Evolutionary conservation across 163 green algal genomes (phyloP).

Genomic region (Chlorella variabilis): DNA sequence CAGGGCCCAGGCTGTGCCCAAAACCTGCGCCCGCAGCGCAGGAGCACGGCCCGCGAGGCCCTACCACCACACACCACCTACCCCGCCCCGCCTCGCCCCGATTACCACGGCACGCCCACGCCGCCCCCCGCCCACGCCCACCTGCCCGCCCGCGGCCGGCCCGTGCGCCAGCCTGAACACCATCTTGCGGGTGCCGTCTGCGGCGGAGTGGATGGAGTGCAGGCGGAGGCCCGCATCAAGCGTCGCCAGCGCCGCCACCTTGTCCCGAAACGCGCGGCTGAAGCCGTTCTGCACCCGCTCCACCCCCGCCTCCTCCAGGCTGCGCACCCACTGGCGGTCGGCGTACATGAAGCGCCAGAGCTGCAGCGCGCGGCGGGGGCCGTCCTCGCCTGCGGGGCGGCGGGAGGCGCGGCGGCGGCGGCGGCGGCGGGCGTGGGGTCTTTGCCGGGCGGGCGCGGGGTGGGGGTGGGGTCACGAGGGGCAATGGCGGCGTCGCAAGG

Average conservation of each 20-base stretch:
- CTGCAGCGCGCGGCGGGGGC: slow-evolving; percentile 67
- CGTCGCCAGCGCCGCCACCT: slow-evolving; percentile 32
- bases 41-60: too few relatives aligned
- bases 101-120: too few relatives aligned
- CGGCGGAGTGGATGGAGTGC: slow-evolving; percentile 48
- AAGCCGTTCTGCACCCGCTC: slow-evolving; percentile 65
- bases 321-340: slow-evolving; percentile 64
- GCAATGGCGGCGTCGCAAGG: too few relatives aligned
- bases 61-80: too few relatives aligned
- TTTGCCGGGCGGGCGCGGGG: not conserved
- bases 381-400: slow-evolving; percentile 69
- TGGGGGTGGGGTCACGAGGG: too few relatives aligned
- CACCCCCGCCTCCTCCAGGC: slow-evolving; percentile 66
- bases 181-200: slow-evolving; percentile 86
- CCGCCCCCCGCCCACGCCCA: not conserved
- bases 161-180: slow-evolving; percentile 69
- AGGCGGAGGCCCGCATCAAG: slow-evolving; percentile 75
- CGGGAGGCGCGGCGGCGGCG: too few relatives aligned
- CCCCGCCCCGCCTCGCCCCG: too few relatives aligned
- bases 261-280: slow-evolving; percentile 53
- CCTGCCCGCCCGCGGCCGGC: slow-evolving; percentile 27
- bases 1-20: too few relatives aligned
- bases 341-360: slow-evolving; percentile 91
- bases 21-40: too few relatives aligned
- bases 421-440: not conserved